Base-by-base conservation (phyloP, 805 yeast genomes). In the Sungouiella blattae region DNA sequence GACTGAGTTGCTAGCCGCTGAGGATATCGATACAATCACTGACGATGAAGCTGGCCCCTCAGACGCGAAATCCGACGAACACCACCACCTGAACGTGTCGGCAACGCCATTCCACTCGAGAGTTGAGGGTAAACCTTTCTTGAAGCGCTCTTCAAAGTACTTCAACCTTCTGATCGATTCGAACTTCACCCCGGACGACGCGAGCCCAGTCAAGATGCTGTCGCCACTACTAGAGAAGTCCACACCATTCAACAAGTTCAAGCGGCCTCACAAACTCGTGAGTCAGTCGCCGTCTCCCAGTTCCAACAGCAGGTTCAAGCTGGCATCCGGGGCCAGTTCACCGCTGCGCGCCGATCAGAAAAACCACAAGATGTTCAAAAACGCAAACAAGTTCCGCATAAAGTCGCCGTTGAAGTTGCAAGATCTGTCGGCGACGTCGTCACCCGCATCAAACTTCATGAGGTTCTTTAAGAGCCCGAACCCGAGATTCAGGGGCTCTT, bases 261-360 rank as follows among this genome's bases (percentile, higher is more conserved):
- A 67, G 40, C 50, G 73, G 22, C 73, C 73, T 1, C 73, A 66
- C 44, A 58, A 61, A 36, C 51, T 67, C 32, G 63, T 67, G 15
- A 64, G 71, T 39, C 71, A 67, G 41, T 57, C 66, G 12, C 73
- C 73, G 4, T 64, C 71, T 11, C 71, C 70, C 4, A 51, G 60
- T 17, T 39, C 43, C 12, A 29, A 17, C 31, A 36, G 34, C 22
- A 44, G 41, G 36, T 37, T 29, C 28, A 48, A 48, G 27, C 29
- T 33, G 5, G 38, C 39, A 20, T 9, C 17, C 13, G 15, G 11
- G 4, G 13, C 14, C 15, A 11, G 4, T n/a, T 41, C 46, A 7
- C 48, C 50, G 3, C 35, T 39, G 12, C 39, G 36, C 18, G 20
- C 16, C 15, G 41, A 28, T 14, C 38, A 32, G 23, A 43, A 33